These are phyloP conservation scores for Fomitopsis betulina DNA, from an alignment of 1,284 basidiomycete species.

Conservation along the genomic window DNA sequence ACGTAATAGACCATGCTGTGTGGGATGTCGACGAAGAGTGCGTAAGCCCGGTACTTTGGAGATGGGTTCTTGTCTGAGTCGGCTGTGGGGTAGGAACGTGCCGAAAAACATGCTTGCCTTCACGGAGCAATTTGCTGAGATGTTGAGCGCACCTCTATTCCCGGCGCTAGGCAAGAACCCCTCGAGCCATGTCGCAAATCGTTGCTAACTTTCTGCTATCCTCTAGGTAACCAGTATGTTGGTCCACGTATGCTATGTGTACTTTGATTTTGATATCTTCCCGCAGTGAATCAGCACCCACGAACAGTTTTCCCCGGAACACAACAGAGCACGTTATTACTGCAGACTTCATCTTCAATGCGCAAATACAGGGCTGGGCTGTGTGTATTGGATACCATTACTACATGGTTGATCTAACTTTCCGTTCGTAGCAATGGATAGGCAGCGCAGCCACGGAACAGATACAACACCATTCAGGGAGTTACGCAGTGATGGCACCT, in stretches of 20 bases:
- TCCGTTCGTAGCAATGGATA: slow-evolving; percentile 36
- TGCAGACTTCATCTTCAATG: slow-evolving; percentile 47
- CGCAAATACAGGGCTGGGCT: slow-evolving; percentile 41
- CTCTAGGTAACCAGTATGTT: slow-evolving; percentile 46
- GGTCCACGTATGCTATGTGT: neutral
- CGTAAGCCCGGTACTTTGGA: slow-evolving; percentile 9
- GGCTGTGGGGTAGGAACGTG: slow-evolving; percentile 30
- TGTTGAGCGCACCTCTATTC: slow-evolving; percentile 37
- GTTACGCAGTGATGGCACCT: slow-evolving; percentile 40
- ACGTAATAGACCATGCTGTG: slow-evolving; percentile 51
- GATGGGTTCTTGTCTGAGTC: neutral
- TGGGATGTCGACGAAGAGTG: slow-evolving; percentile 42
- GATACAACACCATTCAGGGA: slow-evolving; percentile 42
- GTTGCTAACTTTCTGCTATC: neutral
- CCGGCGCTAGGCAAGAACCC: slow-evolving; percentile 37
- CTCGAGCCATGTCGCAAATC: neutral
- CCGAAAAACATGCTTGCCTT: slow-evolving; percentile 38
- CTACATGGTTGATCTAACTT: neutral
- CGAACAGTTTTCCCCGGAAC: slow-evolving; percentile 44
- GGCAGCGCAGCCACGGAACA: slow-evolving; percentile 32
- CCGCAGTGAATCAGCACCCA: slow-evolving; percentile 41
- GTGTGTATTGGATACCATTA: slow-evolving; percentile 23
- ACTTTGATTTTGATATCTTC: neutral
- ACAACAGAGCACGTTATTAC: slow-evolving; percentile 29
- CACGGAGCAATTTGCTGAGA: slow-evolving; percentile 37